Evolutionary conservation across 2,329 filamentous ascomycete genomes (phyloP).

Genomic region (Boeremia exigua): DNA sequence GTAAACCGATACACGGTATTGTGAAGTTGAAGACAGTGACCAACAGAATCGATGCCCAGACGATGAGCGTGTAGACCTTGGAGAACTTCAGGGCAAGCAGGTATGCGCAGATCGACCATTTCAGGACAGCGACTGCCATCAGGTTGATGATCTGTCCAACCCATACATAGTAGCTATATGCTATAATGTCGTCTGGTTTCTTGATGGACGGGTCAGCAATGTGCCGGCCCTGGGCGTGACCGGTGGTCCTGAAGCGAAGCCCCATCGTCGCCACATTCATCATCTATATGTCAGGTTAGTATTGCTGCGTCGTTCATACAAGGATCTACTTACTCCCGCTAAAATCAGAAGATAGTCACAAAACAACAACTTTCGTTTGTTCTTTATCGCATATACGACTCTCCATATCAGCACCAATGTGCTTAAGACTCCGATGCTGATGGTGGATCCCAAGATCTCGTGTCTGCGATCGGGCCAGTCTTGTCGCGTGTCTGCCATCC

Average conservation of each 20-base stretch:
- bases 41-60: slow-evolving; percentile 35
- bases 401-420: slow-evolving; percentile 29
- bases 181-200: slow-evolving; percentile 20
- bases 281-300: slow-evolving; percentile 12
- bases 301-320: background rate
- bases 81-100: slow-evolving; percentile 34
- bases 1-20: slow-evolving; percentile 25
- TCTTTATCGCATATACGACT: slow-evolving; percentile 24
- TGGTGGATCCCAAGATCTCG: slow-evolving; percentile 24
- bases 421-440: slow-evolving; percentile 23
- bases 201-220: slow-evolving; percentile 31
- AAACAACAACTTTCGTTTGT: slow-evolving; percentile 28
- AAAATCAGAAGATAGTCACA: slow-evolving; percentile 33
- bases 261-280: slow-evolving; percentile 25
- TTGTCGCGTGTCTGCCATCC: slow-evolving; percentile 19
- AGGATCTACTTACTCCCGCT: slow-evolving; percentile 22
- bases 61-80: slow-evolving; percentile 24
- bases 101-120: slow-evolving; percentile 38
- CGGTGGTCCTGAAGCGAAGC: slow-evolving; percentile 24
- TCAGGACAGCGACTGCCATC: slow-evolving; percentile 32
- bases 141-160: slow-evolving; percentile 33
- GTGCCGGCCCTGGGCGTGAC: slow-evolving; percentile 29
- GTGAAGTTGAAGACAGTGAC: slow-evolving; percentile 33
- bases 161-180: slow-evolving; percentile 32
- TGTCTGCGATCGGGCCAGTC: slow-evolving; percentile 25